A percentile compares a stretch with the other conserved stretches of the same genome.
phyloP scores from a whole-genome alignment of 257 asterid species.

The Verbascum thapsus region DNA sequence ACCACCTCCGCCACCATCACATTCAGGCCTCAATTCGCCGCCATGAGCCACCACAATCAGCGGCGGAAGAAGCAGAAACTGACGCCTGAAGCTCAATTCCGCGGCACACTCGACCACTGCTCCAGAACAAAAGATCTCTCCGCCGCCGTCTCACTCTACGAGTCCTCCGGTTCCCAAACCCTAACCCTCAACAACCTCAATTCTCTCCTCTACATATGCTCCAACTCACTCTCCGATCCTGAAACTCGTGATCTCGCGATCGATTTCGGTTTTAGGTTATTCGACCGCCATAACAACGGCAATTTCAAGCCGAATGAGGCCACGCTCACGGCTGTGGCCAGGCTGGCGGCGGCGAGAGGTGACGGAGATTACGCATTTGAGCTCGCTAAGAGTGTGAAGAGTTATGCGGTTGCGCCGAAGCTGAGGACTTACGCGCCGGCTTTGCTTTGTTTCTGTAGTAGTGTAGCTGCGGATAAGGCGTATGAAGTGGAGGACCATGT shows the following conservation, averaged over 20 bases:
- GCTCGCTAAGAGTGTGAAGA: slow-evolving; percentile 68
- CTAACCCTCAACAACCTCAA: slow-evolving; percentile 68
- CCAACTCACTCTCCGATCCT: slow-evolving; percentile 51
- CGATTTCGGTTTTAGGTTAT: slow-evolving; percentile 71
- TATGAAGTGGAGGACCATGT: slow-evolving; percentile 76
- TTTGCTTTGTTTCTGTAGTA: slow-evolving; percentile 59
- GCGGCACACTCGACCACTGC: slow-evolving; percentile 65
- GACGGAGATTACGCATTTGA: slow-evolving; percentile 82
- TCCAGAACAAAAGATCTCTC: slow-evolving; percentile 69
- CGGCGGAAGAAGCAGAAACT: slow-evolving; percentile 66
- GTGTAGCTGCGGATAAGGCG: slow-evolving; percentile 70
- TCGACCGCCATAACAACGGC: slow-evolving; percentile 39
- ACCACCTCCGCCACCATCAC: no score
- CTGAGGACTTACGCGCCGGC: slow-evolving; percentile 83
- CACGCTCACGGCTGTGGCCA: slow-evolving; percentile 72
- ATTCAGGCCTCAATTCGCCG: slow-evolving; percentile 29
- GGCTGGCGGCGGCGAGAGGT: slow-evolving; percentile 80
- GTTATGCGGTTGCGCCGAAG: slow-evolving; percentile 49
- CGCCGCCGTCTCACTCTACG: slow-evolving; percentile 71
- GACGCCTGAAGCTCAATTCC: slow-evolving; percentile 79
- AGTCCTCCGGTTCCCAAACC: slow-evolving; percentile 45
- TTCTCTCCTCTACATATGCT: slow-evolving; percentile 81
- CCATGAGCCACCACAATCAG: slow-evolving; percentile 49
- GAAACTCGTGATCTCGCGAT: slow-evolving; percentile 56
- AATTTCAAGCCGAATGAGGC: slow-evolving; percentile 72